A percentile compares a stretch with the other conserved stretches of the same genome.
phyloP scores from a whole-genome alignment of 371 early-diverging fungal species.

The Circinella minor region DNA sequence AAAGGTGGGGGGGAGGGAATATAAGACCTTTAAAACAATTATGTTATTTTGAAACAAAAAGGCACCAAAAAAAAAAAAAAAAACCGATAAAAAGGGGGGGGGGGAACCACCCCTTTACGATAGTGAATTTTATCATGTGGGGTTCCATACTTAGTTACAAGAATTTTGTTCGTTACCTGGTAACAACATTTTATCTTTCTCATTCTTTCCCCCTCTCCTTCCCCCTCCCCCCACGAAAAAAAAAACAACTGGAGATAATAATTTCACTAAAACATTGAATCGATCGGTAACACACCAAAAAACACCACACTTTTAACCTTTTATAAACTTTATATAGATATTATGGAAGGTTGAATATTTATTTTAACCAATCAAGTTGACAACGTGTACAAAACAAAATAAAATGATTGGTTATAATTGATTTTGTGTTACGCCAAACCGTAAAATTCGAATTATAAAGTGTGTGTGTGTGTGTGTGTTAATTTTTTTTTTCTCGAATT shows the following conservation, averaged over 20 bases:
- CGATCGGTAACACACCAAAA: slow-evolving; percentile 6
- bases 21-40: too few species aligned
- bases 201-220: not conserved
- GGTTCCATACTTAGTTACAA: too few species aligned
- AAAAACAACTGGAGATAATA: not conserved
- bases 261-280: not conserved
- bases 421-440: slow-evolving; percentile 1
- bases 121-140: too few species aligned
- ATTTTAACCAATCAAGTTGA: not conserved
- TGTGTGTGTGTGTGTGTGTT: too few species aligned
- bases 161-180: too few species aligned
- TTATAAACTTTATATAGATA: not conserved
- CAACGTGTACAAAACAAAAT: not conserved
- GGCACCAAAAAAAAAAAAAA: too few species aligned
- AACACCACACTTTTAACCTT: not conserved
- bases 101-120: too few species aligned
- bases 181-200: too few species aligned
- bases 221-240: not conserved
- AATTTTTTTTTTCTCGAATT: too few species aligned
- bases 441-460: not conserved
- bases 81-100: too few species aligned
- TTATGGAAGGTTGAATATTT: not conserved
- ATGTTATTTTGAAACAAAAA: too few species aligned
- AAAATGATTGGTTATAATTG: not conserved
- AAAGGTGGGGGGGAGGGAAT: too few species aligned